Evolutionary conservation across 176 grass and related monocot genomes (phyloP).

Genomic region (Paspalum notatum): DNA sequence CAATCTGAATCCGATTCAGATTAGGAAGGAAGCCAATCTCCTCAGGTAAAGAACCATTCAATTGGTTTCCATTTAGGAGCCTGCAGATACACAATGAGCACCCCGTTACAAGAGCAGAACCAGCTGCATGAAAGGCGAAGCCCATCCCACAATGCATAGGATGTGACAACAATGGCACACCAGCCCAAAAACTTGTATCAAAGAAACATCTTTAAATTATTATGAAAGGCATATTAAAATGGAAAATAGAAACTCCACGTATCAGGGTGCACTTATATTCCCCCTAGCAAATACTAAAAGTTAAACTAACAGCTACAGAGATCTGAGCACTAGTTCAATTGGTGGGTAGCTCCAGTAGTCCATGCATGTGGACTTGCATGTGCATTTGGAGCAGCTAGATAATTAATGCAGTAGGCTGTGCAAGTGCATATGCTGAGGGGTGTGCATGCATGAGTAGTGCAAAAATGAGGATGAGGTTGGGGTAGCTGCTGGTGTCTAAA

Average conservation of each 20-base stretch:
- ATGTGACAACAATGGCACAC: neutral
- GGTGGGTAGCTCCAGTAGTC: no score
- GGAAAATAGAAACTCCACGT: slow-evolving; percentile 3
- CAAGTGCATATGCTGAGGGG: no score
- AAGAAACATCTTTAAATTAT: slow-evolving; percentile 22
- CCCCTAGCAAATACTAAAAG: neutral
- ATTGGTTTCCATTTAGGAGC: slow-evolving; percentile 79
- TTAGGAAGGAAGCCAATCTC: slow-evolving; percentile 80
- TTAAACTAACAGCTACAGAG: neutral
- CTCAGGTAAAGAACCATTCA: slow-evolving; percentile 80
- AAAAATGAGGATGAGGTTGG: no score
- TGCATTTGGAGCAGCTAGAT: no score
- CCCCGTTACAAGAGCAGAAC: slow-evolving; percentile 12
- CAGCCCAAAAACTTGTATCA: slow-evolving; percentile 21
- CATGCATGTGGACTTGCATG: no score
- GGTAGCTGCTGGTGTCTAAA: neutral
- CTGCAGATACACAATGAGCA: slow-evolving; percentile 49
- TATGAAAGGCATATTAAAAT: neutral
- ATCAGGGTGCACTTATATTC: neutral
- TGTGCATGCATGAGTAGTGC: no score
- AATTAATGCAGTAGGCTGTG: no score
- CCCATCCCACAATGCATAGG: neutral
- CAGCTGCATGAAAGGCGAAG: neutral
- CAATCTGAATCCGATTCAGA: slow-evolving; percentile 93
- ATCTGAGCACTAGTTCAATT: neutral